phyloP scores from a whole-genome alignment of 257 asterid genomes.

The Solanum chilense region DNA sequence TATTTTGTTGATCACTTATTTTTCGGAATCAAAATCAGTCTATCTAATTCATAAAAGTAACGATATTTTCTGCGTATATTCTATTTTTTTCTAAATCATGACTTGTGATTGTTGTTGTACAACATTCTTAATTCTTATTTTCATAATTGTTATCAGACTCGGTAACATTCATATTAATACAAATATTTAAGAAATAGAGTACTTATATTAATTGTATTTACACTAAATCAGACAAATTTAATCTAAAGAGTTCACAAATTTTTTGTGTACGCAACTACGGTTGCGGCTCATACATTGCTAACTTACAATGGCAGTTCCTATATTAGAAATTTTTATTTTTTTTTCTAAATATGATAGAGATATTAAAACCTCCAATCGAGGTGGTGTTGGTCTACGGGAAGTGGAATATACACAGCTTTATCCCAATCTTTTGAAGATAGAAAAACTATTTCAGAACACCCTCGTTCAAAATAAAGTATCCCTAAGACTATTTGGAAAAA shows the following conservation, averaged over 20 bases:
- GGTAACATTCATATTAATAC: not conserved
- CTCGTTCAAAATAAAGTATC: no score
- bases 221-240: not conserved
- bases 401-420: not conserved
- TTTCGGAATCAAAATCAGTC: no score
- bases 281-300: not conserved
- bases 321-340: not conserved
- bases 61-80: no score
- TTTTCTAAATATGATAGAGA: no score
- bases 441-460: no score
- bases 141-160: not conserved
- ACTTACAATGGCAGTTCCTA: not conserved
- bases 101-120: no score
- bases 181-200: not conserved
- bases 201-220: not conserved
- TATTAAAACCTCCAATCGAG: no score
- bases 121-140: not conserved
- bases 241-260: not conserved
- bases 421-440: not conserved
- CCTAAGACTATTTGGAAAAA: not conserved
- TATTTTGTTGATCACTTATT: no score
- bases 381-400: not conserved
- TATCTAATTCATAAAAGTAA: no score
- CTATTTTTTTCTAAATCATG: no score
- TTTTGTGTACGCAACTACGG: not conserved